Base-by-base conservation (phyloP, 1,284 basidiomycete species). In the Leccinum fuscescens region DNA sequence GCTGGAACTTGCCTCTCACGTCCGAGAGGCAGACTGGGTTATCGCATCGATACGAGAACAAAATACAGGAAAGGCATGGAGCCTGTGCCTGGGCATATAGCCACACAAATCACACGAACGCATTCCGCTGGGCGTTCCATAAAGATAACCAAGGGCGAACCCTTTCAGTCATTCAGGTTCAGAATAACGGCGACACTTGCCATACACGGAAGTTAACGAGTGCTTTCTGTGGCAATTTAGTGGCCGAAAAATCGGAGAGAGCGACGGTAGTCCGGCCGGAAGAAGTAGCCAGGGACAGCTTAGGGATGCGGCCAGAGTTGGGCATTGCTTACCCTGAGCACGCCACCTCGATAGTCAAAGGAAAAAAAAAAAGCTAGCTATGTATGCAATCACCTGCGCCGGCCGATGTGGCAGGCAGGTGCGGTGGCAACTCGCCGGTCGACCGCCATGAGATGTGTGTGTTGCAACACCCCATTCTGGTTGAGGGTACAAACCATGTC, bases 351-450 rank as follows among this genome's bases (percentile, higher is more conserved):
- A 66, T 60, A 27, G 66, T 64, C 65, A 27, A 29, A 17, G 15
- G 14, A 62, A 14, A 62, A 62, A 60, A 58, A 62, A 58, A 61
- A 24, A 54, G n/a, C 44, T 56, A 58, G 37, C 55, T 63, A 54
- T 44, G 42, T 46, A 20, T 20, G 44, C 17, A 20, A 46, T 20
- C 20, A 20, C 6, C 44, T 46, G 44, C 20, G 20, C 44, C 17
- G 56, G 64, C 9, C 12, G 20, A 42, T 54, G 67, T 66, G 67
- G 64, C 68, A 63, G 57, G 44, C 50, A 57, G 27, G 35, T 66
- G 69, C 69, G 60, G 58, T 66, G 69, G 62, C 69, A 69, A 54
- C 69, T 71, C 69, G 55, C 64, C 54, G 12, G 59, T 52, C 22
- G 14, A 69, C 50, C 54, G 60, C 58, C 58, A 61, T 58, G 66